Conservation (phyloP, 352 stramenopile species). For the Hyaloperonospora brassicae region DNA sequence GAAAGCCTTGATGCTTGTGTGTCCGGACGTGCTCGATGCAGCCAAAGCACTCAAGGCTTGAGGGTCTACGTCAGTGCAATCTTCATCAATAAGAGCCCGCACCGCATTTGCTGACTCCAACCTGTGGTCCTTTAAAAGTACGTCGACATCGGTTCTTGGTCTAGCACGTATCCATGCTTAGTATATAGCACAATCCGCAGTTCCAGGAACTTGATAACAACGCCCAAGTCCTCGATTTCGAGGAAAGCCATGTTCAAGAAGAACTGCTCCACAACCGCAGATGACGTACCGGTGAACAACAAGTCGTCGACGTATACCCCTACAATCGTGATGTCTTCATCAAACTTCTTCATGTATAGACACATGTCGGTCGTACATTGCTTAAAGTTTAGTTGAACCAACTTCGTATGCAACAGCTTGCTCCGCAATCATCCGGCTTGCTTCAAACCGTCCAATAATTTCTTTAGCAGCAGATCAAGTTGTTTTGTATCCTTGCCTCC, state of each 20-base stretch:
- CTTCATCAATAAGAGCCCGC: not conserved
- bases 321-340: not conserved
- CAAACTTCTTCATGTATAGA: not conserved
- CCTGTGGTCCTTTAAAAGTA: not conserved
- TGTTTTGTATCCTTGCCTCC: too few species aligned
- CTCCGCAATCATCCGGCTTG: not conserved
- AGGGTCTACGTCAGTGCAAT: not conserved
- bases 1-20: too few species aligned
- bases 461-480: not conserved
- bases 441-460: not conserved
- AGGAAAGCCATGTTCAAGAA: not conserved
- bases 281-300: not conserved
- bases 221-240: not conserved
- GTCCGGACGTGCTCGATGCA: not conserved
- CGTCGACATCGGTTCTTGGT: not conserved
- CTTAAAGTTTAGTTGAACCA: not conserved
- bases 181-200: not conserved
- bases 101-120: not conserved
- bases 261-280: not conserved
- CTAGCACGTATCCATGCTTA: not conserved
- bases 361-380: not conserved
- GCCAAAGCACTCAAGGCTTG: not conserved
- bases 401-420: not conserved
- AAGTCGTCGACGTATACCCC: not conserved
- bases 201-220: not conserved